Evolutionary conservation across 768 basidiomycete genomes (phyloP).

Genomic region (Leccinum disarticulatum): DNA sequence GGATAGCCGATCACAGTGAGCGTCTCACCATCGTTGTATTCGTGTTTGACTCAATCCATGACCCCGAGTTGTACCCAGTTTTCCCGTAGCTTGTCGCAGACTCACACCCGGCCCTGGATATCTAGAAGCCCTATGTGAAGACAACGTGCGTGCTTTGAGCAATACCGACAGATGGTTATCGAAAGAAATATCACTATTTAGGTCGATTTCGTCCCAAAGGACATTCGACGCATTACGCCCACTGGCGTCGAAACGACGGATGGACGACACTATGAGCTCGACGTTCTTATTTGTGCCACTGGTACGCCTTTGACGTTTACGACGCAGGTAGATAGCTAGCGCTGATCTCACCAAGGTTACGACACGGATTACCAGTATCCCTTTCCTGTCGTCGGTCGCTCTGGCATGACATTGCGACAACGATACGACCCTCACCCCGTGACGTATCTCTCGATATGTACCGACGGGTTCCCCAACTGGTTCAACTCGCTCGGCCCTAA

Average conservation of each 20-base stretch:
- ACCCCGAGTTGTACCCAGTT: slow-evolving; percentile 47
- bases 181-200: background rate
- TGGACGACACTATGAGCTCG: slow-evolving; percentile 52
- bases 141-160: slow-evolving; percentile 41
- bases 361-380: slow-evolving; percentile 48
- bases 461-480: slow-evolving; percentile 69
- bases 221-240: slow-evolving; percentile 49
- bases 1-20: background rate
- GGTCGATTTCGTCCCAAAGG: slow-evolving; percentile 49
- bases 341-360: slow-evolving; percentile 28
- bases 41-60: background rate
- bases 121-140: slow-evolving; percentile 60
- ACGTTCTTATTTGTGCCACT: slow-evolving; percentile 64
- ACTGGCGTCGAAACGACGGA: slow-evolving; percentile 60
- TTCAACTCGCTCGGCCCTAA: slow-evolving; percentile 63
- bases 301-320: slow-evolving; percentile 26
- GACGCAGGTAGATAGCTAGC: background rate
- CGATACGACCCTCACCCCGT: slow-evolving; percentile 54
- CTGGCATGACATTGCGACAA: slow-evolving; percentile 50
- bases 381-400: slow-evolving; percentile 54
- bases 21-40: background rate
- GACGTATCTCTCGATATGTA: slow-evolving; percentile 57
- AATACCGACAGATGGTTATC: background rate
- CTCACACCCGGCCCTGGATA: slow-evolving; percentile 70
- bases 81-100: slow-evolving; percentile 58